phyloP scores from a whole-genome alignment of 768 basidiomycete species.

The Phallus indusiatus region DNA sequence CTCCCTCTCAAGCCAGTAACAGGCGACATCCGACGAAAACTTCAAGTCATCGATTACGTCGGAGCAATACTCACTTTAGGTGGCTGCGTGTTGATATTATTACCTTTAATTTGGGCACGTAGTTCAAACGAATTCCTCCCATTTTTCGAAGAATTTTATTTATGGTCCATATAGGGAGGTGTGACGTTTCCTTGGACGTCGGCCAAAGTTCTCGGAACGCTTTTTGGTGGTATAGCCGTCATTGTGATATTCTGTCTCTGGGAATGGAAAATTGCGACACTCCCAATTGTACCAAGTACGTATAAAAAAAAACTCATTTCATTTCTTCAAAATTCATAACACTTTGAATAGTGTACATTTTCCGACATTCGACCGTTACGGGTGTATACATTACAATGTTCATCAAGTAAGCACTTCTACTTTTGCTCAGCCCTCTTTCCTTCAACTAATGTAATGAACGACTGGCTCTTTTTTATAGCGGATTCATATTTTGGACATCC shows the following conservation, averaged over 20 bases:
- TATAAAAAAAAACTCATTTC: constrained; percentile 1
- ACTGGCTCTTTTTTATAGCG: constrained; percentile 27
- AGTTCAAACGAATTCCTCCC: no score
- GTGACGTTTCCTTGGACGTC: constrained; percentile 66
- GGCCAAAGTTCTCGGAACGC: constrained; percentile 49
- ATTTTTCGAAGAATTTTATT: no score
- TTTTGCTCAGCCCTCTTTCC: not conserved
- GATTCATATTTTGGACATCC: constrained; percentile 53
- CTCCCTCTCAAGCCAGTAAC: constrained; percentile 62
- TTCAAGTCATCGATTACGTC: constrained; percentile 54
- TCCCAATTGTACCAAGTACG: constrained; percentile 68
- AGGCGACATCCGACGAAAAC: constrained; percentile 53
- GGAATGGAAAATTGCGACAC: constrained; percentile 60
- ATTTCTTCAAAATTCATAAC: not conserved
- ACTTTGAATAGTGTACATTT: constrained; percentile 59
- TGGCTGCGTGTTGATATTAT: constrained; percentile 52
- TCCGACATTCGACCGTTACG: constrained; percentile 53
- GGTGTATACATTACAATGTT: constrained; percentile 66
- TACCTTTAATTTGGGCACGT: constrained; percentile 65
- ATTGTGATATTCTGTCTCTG: constrained; percentile 53
- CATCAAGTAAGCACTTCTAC: constrained; percentile 37
- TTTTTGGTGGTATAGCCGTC: constrained; percentile 46
- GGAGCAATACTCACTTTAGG: constrained; percentile 49
- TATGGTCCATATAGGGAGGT: constrained; percentile 43
- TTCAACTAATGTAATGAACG: no score